Percentiles rank a stretch among this genome's conserved stretches.
Conservation (phyloP, 164 flowering plant genomes). For the Magnolia sinica region DNA sequence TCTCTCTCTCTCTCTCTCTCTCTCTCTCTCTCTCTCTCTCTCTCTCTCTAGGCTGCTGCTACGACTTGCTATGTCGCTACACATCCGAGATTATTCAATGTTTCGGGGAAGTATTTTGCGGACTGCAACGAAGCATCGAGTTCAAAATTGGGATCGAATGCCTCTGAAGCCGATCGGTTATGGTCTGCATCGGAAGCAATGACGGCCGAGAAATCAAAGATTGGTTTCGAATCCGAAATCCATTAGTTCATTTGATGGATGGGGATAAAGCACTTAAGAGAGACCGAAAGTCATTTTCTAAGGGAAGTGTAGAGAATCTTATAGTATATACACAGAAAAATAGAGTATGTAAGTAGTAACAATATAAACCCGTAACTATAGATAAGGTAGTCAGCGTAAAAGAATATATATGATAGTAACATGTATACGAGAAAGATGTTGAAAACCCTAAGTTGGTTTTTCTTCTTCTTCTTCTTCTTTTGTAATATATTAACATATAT, state of each 20-base stretch:
- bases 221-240: conserved; percentile 6
- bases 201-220: conserved; percentile 28
- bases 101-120: conserved; percentile 76
- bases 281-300: not conserved
- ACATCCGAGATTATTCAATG: conserved; percentile 48
- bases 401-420: not conserved
- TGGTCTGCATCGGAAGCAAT: conserved; percentile 73
- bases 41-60: conserved; percentile 72
- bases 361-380: not conserved
- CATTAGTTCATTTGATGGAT: not conserved
- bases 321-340: not conserved
- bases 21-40: not conserved
- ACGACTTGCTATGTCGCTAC: conserved; percentile 94
- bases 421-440: not conserved
- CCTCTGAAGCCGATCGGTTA: conserved; percentile 52
- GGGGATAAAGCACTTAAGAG: not conserved
- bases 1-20: not conserved
- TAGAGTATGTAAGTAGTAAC: not conserved
- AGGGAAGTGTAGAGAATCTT: not conserved
- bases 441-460: not conserved
- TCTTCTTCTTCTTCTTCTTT: not conserved
- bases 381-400: not conserved
- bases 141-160: conserved; percentile 49
- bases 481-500: too few relatives aligned
- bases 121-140: conserved; percentile 83